Evolutionary conservation across 768 basidiomycete species (phyloP), one percentile per base, ranked within the genome.

Genomic region (Coprinopsis cinerea): DNA sequence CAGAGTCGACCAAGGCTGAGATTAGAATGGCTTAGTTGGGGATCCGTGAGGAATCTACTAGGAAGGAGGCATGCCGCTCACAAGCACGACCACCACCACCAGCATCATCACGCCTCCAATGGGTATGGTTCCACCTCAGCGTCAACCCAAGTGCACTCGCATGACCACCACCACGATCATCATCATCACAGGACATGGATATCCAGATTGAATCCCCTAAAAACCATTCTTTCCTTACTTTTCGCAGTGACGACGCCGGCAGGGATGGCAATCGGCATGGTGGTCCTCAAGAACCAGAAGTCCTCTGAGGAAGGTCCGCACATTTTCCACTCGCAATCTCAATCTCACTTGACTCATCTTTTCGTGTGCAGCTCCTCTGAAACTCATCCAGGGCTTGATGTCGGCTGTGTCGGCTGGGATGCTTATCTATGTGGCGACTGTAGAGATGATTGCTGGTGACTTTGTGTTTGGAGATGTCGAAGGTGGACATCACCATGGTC

Each of bases 391-490:
- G 60, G 88, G 88, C 18, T 59, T 90, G 37, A 82, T 90, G 83
- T 83, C 81, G 5, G 86, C 85, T n/a, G 71, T 89, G 26, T 88
- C 85, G 0, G 85, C 88, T 0, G 88, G 88, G 2, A 82, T 91
- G 83, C 75, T 92, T 43, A 88, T 84, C 39, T 91, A 90, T 57
- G 88, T 84, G 0, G 79, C 84, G 10, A 86, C 82, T 9, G 87
- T 91, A 5, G 89, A 91, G 72, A 91, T 92, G 85, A 77, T 92
- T 45, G 88, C 86, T 0, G 88, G 79, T 2, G 88, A 92, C 63
- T 90, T 91, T 55, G 85, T 91, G 36, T 84, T 85, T 66, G 85
- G 88, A 32, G 79, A 79, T 52, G 72, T 74, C 36, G 59, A 69
- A 56, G 64, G 67, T 37, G 64, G 67, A 42, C 60, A 63, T 48